These are phyloP conservation scores for Gossypium thurberi DNA, from an alignment of 345 rosid genomes.

Conservation along the genomic window DNA sequence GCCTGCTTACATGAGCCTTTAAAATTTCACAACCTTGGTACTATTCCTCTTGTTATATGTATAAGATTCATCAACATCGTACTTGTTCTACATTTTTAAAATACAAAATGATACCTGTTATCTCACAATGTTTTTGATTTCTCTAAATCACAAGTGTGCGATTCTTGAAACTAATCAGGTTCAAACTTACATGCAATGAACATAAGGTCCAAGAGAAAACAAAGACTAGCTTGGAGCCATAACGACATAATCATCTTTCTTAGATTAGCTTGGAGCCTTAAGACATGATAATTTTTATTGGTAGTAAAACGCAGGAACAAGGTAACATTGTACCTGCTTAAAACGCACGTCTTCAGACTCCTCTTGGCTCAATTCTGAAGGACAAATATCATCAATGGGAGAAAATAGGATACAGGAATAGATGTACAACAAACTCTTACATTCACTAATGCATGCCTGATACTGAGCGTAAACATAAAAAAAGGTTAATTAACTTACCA, in stretches of 20 bases:
- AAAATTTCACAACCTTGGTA: neutral
- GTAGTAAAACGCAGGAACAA: neutral
- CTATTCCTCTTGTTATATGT: neutral
- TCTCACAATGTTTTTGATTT: neutral
- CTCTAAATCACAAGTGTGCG: neutral
- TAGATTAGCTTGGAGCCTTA: neutral
- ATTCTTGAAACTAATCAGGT: neutral
- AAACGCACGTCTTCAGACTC: conserved; percentile 75
- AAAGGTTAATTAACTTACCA: conserved; percentile 37
- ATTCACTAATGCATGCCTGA: neutral
- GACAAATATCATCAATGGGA: neutral
- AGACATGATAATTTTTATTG: neutral
- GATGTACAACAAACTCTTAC: neutral
- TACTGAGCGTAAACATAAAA: neutral
- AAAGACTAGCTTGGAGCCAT: neutral
- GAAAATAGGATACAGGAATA: too few relatives aligned
- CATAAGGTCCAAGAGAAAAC: neutral
- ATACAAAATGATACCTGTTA: neutral
- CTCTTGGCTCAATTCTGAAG: conserved; percentile 69
- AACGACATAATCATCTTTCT: neutral
- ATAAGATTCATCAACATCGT: neutral
- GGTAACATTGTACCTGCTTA: conserved; percentile 52
- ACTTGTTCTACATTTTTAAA: neutral
- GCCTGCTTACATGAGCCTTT: neutral
- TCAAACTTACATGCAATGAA: neutral